These are phyloP conservation scores for Aspergillus costaricaensis DNA, from an alignment of 2,329 filamentous ascomycete genomes.

Conservation along the genomic window DNA sequence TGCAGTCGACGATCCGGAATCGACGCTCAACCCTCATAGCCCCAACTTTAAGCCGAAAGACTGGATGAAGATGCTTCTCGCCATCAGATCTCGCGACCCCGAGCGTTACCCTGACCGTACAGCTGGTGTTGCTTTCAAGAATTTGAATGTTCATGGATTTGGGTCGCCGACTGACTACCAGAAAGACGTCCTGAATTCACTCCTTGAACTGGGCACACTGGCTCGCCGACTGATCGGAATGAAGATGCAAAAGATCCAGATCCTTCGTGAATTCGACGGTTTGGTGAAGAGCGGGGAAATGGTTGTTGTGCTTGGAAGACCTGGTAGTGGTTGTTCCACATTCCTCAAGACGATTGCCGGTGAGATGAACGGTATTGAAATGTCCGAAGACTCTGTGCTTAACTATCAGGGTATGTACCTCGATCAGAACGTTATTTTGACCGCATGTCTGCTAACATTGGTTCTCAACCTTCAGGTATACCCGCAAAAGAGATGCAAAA, in stretches of 20 bases:
- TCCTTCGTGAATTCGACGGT: slow-evolving; percentile 63
- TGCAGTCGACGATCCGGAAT: slow-evolving; percentile 19
- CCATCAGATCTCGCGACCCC: slow-evolving; percentile 23
- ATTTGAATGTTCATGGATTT: slow-evolving; percentile 66
- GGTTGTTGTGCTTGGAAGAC: slow-evolving; percentile 52
- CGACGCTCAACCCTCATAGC: slow-evolving; percentile 23
- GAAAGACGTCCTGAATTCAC: slow-evolving; percentile 61
- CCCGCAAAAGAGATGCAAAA: slow-evolving; percentile 54
- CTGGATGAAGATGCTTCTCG: slow-evolving; percentile 26
- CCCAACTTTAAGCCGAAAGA: slow-evolving; percentile 24
- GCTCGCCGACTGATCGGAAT: slow-evolving; percentile 14
- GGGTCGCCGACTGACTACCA: slow-evolving; percentile 68
- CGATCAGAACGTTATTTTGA: too few species aligned
- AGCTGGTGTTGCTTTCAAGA: slow-evolving; percentile 65
- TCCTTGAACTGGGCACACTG: slow-evolving; percentile 52
- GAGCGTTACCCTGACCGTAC: slow-evolving; percentile 20
- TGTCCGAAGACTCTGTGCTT: slow-evolving; percentile 40
- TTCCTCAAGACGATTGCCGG: slow-evolving; percentile 80
- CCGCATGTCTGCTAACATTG: not conserved
- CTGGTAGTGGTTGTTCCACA: slow-evolving; percentile 65
- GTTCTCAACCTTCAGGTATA: slow-evolving; percentile 26
- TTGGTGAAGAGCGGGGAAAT: slow-evolving; percentile 56
- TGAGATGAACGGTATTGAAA: slow-evolving; percentile 73
- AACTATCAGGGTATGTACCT: slow-evolving; percentile 28
- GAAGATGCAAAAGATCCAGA: slow-evolving; percentile 40